Evolutionary conservation across 371 early-diverging fungal species (phyloP), one percentile per base, ranked within the genome.

Genomic region (Rhizopus sp.): DNA sequence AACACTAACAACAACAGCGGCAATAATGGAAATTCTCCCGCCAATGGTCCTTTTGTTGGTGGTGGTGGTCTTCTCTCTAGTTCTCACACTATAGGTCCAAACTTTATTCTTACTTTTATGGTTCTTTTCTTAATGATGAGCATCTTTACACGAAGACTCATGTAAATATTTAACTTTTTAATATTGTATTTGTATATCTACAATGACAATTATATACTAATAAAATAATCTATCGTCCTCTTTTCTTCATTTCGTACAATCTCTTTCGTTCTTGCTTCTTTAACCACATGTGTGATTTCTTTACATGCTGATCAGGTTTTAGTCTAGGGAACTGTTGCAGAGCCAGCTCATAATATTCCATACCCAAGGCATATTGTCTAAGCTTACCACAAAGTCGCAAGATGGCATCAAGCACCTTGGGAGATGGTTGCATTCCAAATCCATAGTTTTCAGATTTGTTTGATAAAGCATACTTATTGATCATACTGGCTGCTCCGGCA

Each of bases 371-470:
- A 51, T 50, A 74, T 51, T 66, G 53, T 32, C 47, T 45, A 4
- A 61, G 10, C 6, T 54, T 55, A 6, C 68, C 71, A 32, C 59
- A 62, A 35, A 74, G 68, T 33, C 74, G 61, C 13, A 74, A 49
- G 10, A 74, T 68, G 1, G 51, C 53, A 50, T 70, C 70, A 10
- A 74, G 23, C 9, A 57, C 57, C 34, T 63, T 57, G 5, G 57
- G 41, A 5, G 74, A 61, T 1, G 63, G 62, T 37, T 53, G 58
- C 23, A 65, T 51, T 23, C 54, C 61, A 48, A 57, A 61, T 5
- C 67, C 61, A 33, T 55, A 13, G 7, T 42, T 50, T 4, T 46
- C 45, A 29, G 50, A 16, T 6, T 47, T 35, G 35, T 32, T 31
- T 5, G 9, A 12, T 4, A 41, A 15, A 3, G 54, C 32, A 33